Base-by-base conservation (phyloP, 257 asterid genomes). In the Perilla frutescens region DNA sequence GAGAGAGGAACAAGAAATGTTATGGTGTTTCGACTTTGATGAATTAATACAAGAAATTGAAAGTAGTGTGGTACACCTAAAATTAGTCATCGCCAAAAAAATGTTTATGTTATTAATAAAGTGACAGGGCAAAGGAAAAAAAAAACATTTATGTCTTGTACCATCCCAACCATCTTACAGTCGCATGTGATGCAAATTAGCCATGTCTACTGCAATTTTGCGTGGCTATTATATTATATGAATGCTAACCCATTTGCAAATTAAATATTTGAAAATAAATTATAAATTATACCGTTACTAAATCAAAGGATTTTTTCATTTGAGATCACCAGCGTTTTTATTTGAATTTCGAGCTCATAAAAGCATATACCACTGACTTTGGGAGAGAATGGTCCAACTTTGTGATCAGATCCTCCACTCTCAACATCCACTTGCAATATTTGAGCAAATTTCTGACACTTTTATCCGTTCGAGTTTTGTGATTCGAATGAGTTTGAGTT, bases 51-150 rank as follows among this genome's bases (percentile, higher is more conserved):
- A 78, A 67, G 66, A 60, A 76, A 72, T 47, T 58, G 37, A 72
- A 70, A 71, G 53, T 37, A 36, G 66, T 73, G 68, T 72, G 77
- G 79, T 68, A 57, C 68, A 60, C 76, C 78, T 76, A 76, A 80
- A 72, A 80, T 44, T 49, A 80, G 68, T 26, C 59, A 39, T 43
- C 29, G 15, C 50, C 68, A 47, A 67, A 39, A 40, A 13, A 40
- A 13, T 62, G 6, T 4, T 67, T 6, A 43, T 1, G 9, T 32
- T 10, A 15, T 39, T 54, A 37, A 54, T 43, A 3, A 62, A 59
- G 39, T 56, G 75, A 29, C 44, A 56, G 32, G 26, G 51, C 62
- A 75, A 29, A 59, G 51, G 51, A 26, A 44, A 47, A 63, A 63
- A 20, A 4, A 34, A 34, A 66, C 72, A 70, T 75, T 26, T 62